phyloP scores from a whole-genome alignment of 805 yeast genomes.

The Candida qinlingensis region DNA sequence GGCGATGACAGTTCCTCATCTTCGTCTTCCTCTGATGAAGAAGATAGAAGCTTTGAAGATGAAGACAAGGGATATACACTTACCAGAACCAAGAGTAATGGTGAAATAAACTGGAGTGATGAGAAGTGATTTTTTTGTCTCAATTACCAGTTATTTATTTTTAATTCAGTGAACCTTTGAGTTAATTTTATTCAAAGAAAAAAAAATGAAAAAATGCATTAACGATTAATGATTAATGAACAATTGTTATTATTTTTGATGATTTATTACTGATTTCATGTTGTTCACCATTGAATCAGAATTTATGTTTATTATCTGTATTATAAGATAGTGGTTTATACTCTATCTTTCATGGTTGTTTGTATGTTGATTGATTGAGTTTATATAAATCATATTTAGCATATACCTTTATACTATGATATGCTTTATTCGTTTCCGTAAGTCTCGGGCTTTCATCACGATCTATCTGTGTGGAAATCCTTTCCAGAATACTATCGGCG shows the following conservation, averaged over 20 bases:
- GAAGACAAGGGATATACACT: constrained; percentile 29
- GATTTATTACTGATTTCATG: not conserved
- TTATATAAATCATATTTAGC: too few species aligned
- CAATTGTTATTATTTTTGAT: constrained; percentile 2
- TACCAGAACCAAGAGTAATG: constrained; percentile 32
- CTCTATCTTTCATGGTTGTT: too few species aligned
- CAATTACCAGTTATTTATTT: not conserved
- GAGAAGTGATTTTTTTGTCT: constrained; percentile 17
- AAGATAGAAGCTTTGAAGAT: constrained; percentile 20
- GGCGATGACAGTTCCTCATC: constrained; percentile 16
- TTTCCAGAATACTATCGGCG: too few species aligned
- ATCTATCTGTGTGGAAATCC: too few species aligned
- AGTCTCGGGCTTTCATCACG: too few species aligned
- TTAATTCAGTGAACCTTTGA: not conserved
- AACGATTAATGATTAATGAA: constrained; percentile 9
- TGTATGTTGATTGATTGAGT: too few species aligned
- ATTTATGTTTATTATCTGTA: not conserved
- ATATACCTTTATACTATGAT: too few species aligned
- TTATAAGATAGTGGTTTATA: too few species aligned
- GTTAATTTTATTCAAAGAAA: not conserved
- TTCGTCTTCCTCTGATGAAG: constrained; percentile 20
- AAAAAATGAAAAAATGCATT: constrained; percentile 1
- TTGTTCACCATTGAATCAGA: not conserved
- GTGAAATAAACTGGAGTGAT: constrained; percentile 31
- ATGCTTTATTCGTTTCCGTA: too few species aligned